A percentile compares a stretch with the other conserved stretches of the same genome.
Evolutionary conservation across 805 yeast species (phyloP).

Genomic region (Ogataea glucozyma): DNA sequence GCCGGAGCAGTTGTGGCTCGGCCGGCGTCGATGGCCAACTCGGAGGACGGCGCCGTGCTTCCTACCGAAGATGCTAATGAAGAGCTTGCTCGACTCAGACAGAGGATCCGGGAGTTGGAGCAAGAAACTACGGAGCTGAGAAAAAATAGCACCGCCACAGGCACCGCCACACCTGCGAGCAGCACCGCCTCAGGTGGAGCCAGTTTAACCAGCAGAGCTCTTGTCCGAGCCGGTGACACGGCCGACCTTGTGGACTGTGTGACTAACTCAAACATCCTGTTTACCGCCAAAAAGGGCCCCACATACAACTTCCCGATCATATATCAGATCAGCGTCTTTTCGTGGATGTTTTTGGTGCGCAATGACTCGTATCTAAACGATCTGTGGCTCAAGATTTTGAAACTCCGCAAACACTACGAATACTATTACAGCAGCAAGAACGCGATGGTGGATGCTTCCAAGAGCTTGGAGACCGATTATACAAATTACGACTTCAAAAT

Average conservation of each 20-base stretch:
- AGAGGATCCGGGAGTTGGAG: constrained; percentile 33
- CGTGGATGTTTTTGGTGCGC: constrained; percentile 60
- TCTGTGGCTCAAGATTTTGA: constrained; percentile 46
- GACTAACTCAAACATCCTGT: constrained; percentile 36
- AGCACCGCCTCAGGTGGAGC: constrained; percentile 5
- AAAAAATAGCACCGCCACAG: no score
- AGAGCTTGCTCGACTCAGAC: constrained; percentile 26
- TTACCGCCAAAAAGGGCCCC: constrained; percentile 38
- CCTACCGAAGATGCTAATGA: constrained; percentile 20
- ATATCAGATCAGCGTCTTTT: constrained; percentile 48
- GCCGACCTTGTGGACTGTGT: constrained; percentile 36
- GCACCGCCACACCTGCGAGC: no score
- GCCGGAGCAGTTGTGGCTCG: constrained; percentile 23
- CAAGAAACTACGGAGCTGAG: constrained; percentile 27
- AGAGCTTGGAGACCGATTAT: constrained; percentile 33
- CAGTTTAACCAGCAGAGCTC: constrained; percentile 9
- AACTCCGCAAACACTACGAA: constrained; percentile 39
- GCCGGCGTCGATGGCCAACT: constrained; percentile 3
- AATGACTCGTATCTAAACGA: constrained; percentile 58
- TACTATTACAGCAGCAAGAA: constrained; percentile 35
- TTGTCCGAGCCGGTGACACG: constrained; percentile 21
- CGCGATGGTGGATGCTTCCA: constrained; percentile 33
- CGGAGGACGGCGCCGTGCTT: constrained; percentile 1
- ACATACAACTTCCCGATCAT: constrained; percentile 39
- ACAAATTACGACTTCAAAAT: constrained; percentile 33